phyloP scores from a whole-genome alignment of 257 asterid genomes.

The Ajuga chamaepitys region DNA sequence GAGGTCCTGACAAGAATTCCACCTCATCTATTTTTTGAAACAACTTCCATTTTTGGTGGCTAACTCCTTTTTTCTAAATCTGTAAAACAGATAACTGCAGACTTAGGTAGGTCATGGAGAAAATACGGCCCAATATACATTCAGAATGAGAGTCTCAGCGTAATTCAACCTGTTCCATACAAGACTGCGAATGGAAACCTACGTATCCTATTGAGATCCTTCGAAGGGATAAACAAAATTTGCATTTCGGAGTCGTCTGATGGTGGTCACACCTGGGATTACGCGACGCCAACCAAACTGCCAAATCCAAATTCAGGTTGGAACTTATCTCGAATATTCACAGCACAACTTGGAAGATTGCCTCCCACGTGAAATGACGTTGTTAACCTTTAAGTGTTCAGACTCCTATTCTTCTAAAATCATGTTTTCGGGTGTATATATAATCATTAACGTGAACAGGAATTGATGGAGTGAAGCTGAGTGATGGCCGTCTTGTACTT shows the following conservation, averaged over 20 bases:
- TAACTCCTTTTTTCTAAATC: constrained; percentile 1
- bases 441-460: constrained; percentile 31
- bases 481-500: constrained; percentile 67
- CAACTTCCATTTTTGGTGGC: not conserved
- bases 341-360: not conserved
- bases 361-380: not conserved
- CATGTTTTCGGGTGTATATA: not conserved
- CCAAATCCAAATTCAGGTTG: constrained; percentile 97
- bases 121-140: constrained; percentile 88
- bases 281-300: constrained; percentile 61
- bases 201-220: constrained; percentile 78
- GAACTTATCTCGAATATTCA: not conserved
- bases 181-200: constrained; percentile 64
- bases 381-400: not conserved
- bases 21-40: not conserved
- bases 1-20: constrained; percentile 44
- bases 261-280: constrained; percentile 86
- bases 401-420: not conserved
- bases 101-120: constrained; percentile 75
- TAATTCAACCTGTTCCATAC: constrained; percentile 92
- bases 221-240: constrained; percentile 44
- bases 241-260: constrained; percentile 85
- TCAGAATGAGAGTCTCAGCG: constrained; percentile 49
- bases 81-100: constrained; percentile 59
- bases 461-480: constrained; percentile 86